phyloP scores from a whole-genome alignment of 2,329 filamentous ascomycete species.

The Chaetomiaceae sp. region DNA sequence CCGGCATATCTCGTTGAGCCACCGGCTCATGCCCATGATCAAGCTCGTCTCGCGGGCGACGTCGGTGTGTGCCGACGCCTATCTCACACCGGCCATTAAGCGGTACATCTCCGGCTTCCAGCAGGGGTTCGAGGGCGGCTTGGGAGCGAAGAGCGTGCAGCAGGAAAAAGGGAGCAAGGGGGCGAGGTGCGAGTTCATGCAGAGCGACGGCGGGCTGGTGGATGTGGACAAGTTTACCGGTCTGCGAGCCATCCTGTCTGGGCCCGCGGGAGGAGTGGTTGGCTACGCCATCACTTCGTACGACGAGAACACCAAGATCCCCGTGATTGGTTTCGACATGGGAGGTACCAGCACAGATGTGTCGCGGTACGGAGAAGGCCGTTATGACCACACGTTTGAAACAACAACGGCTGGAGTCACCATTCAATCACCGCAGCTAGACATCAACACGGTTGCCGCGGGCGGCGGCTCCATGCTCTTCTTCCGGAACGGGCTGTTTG shows the following conservation, averaged over 20 bases:
- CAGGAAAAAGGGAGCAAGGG: conserved; percentile 60
- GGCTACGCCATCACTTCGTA: conserved; percentile 91
- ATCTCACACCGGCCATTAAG: conserved; percentile 72
- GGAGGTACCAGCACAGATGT: conserved; percentile 91
- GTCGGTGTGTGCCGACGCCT: conserved; percentile 75
- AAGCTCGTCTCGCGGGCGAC: conserved; percentile 72
- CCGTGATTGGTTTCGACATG: conserved; percentile 95
- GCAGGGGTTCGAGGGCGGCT: conserved; percentile 72
- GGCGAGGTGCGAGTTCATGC: conserved; percentile 91
- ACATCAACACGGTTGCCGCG: conserved; percentile 92
- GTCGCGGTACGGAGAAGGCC: conserved; percentile 76
- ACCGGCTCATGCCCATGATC: conserved; percentile 87
- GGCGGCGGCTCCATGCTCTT: conserved; percentile 82
- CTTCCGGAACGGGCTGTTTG: conserved; percentile 84
- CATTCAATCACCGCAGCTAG: conserved; percentile 85
- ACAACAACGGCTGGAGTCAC: conserved; percentile 92
- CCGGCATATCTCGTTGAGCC: conserved; percentile 73
- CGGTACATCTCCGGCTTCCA: conserved; percentile 73
- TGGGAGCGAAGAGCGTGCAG: conserved; percentile 72
- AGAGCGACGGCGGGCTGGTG: conserved; percentile 71
- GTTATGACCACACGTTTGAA: conserved; percentile 91
- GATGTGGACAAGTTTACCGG: conserved; percentile 81
- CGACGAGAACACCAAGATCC: conserved; percentile 73
- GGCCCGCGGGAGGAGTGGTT: conserved; percentile 88
- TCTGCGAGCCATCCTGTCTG: conserved; percentile 78